A percentile compares a stretch with the other conserved stretches of the same genome.
These are phyloP conservation scores for Solanum hybrid DNA, from an alignment of 305 asterid genomes.

Conservation along the genomic window DNA sequence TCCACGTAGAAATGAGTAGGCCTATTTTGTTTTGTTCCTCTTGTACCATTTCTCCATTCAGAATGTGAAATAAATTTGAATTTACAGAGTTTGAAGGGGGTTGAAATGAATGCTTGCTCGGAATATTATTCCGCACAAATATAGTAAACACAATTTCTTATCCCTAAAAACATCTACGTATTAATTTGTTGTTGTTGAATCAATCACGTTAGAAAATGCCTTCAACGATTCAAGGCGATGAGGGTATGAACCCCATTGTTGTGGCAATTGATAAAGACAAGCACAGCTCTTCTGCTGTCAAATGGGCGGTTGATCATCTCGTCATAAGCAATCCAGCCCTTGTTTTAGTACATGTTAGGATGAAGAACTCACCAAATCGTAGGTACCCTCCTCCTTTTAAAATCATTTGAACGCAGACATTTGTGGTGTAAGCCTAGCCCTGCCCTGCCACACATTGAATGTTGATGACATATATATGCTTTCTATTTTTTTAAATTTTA, in stretches of 20 bases:
- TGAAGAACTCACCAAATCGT: conserved; percentile 29
- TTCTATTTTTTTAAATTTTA: not conserved
- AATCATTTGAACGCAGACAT: not conserved
- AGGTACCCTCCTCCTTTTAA: conserved; percentile 23
- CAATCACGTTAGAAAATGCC: not conserved
- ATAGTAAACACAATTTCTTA: not conserved
- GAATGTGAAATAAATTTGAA: not conserved
- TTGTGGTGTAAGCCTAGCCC: not conserved
- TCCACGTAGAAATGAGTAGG: not conserved
- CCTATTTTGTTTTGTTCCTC: not conserved
- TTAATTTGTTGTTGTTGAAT: not conserved
- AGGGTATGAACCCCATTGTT: conserved; percentile 9
- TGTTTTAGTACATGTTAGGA: conserved; percentile 43
- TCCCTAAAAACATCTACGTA: no score
- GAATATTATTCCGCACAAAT: not conserved
- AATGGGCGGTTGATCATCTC: conserved; percentile 64
- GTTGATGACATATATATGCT: not conserved
- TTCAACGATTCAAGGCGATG: not conserved
- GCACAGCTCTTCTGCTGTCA: conserved; percentile 41
- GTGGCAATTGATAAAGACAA: conserved; percentile 65
- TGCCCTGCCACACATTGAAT: not conserved
- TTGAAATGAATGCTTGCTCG: not conserved
- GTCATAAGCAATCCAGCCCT: conserved; percentile 20
- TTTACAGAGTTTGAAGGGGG: not conserved
- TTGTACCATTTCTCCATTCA: not conserved